These are phyloP conservation scores for Paratinospora sagittata DNA, from an alignment of 164 flowering plant genomes.

Conservation along the genomic window DNA sequence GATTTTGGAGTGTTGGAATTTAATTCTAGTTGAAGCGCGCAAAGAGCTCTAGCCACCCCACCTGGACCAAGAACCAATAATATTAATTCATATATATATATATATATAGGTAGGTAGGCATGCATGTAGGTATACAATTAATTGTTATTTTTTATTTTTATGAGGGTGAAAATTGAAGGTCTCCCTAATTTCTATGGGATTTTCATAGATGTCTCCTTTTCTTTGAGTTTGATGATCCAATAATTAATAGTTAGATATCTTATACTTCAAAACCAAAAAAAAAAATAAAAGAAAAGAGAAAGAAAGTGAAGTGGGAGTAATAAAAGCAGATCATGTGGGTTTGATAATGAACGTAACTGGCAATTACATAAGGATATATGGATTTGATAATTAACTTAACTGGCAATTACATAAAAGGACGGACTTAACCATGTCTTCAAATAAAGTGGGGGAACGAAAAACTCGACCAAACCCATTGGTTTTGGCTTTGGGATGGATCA, in stretches of 20 bases:
- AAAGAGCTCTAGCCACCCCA: conserved; percentile 59
- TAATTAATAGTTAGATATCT: too few species aligned
- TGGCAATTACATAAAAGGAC: conserved; percentile 62
- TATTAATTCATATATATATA: neutral
- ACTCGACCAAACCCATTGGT: conserved; percentile 42
- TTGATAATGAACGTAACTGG: too few species aligned
- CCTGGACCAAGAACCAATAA: conserved; percentile 16
- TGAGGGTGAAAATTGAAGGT: too few species aligned
- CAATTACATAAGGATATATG: neutral
- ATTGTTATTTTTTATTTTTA: too few species aligned
- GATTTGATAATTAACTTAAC: conserved; percentile 18
- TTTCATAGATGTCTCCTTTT: too few species aligned
- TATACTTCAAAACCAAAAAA: too few species aligned
- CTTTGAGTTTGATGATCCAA: too few species aligned
- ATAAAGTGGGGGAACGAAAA: conserved; percentile 51
- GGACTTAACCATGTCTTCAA: conserved; percentile 62
- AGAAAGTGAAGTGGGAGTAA: too few species aligned
- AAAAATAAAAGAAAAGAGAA: neutral
- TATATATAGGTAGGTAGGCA: conserved; percentile 9
- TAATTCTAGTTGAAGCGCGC: conserved; percentile 48
- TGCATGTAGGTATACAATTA: too few species aligned
- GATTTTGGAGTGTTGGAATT: neutral
- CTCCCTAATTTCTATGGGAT: too few species aligned
- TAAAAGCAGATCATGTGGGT: too few species aligned
- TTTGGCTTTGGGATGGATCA: conserved; percentile 24